Conservation (phyloP, 2,329 filamentous ascomycete genomes). For the Arachnomyces sp. region DNA sequence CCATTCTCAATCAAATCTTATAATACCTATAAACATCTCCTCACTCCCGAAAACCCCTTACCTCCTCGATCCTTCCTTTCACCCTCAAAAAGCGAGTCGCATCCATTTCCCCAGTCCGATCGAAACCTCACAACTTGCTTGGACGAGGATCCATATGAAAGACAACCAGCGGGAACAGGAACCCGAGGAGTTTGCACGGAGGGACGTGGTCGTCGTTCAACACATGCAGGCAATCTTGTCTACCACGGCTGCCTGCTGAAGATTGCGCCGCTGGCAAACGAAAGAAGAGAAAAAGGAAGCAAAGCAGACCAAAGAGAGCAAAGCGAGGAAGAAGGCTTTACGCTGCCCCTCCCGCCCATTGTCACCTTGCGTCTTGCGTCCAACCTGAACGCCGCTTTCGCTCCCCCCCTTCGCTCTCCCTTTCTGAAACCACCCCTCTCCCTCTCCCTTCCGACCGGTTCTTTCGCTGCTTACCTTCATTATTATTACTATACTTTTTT, state of each 20-base stretch:
- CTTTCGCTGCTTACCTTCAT: too few species aligned
- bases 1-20: constrained; percentile 15
- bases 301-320: too few species aligned
- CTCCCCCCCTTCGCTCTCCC: constrained; percentile 21
- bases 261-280: too few species aligned
- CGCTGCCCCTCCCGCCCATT: constrained; percentile 8
- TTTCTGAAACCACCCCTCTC: constrained; percentile 3
- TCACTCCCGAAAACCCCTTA: constrained; percentile 4
- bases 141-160: constrained; percentile 5
- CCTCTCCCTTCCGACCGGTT: constrained; percentile 4
- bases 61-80: constrained; percentile 3
- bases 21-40: constrained; percentile 12
- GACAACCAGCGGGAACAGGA: constrained; percentile 15
- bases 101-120: constrained; percentile 5
- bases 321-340: too few species aligned
- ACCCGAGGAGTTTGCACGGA: too few species aligned
- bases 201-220: too few species aligned
- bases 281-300: too few species aligned
- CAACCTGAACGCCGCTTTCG: constrained; percentile 7
- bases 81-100: constrained; percentile 2
- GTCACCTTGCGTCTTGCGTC: constrained; percentile 26
- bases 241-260: too few species aligned
- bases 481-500: too few species aligned
- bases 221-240: too few species aligned
- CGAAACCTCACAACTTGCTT: constrained; percentile 9